Evolutionary conservation across 106 monocot genomes (phyloP), one percentile per base, ranked within the genome.

Genomic region (Apostasia shenzhenica): DNA sequence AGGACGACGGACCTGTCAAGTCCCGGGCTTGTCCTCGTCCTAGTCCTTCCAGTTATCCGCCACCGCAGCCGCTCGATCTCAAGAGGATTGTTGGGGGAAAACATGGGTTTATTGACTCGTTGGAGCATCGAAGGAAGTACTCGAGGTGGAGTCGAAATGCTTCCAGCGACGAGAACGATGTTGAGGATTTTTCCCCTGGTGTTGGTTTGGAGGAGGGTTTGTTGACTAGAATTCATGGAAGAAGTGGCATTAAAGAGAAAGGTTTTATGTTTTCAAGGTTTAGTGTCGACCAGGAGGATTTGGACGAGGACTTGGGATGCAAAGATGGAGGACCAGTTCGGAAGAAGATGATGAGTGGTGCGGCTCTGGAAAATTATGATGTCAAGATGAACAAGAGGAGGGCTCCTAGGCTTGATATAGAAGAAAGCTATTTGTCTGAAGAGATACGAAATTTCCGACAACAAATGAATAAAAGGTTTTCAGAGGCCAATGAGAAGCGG

Each of bases 1-100:
- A 86, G 13, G 86, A 86, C 65, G 95, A 97, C 48, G 95, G 95
- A 0, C 95, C 92, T 2, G 11, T 92, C 26, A 47, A 9, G 2
- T 71, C 77, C 9, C 47, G 48, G 1, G 6, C 59, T 12, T 9
- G 4, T 67, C 45, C 13, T 2, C 40, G 37, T 38, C 12, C 13
- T 2, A 14, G 37, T 38, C 12, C 64, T 48, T 8, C 63, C 2
- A 68, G 48, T 9, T 4, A 43, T 47, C 48, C 13, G 67, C 54
- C 55, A 7, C 12, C 14, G 55, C 55, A 47, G 9, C 73, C 84
- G 26, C 66, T 89, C 7, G 82, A 86, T 78, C 61, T 72, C 47
- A 71, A 75, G 59, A 79, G 81, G 76, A 67, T 83, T 47, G 70
- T 78, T 45, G 49, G 74, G 9, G 80, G 77, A 47, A 67, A 59